Base-by-base conservation (phyloP, 169 alveolate genomes). In the Prorocentrum cordatum region DNA sequence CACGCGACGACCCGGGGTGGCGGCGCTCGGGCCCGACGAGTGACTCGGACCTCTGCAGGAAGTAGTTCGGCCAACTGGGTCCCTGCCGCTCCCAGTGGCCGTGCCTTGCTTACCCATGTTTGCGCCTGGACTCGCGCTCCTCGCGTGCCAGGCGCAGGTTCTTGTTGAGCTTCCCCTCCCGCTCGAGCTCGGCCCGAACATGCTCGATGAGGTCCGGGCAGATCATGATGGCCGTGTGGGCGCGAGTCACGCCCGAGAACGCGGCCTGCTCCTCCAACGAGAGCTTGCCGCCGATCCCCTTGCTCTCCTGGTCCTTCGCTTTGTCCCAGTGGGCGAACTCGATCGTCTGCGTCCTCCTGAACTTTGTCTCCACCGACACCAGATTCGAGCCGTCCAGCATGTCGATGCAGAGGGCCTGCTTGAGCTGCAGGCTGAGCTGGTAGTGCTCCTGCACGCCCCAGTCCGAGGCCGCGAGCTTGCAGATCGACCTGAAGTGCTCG, bases 361-460 rank as follows among this genome's bases (percentile, higher is more conserved):
- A 39, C 61, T 36, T 38, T 35, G 36, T 38, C 24, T 68, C 80
- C n/a, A 68, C 36, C 24, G 22, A 68, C 16, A 22, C 31, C 61
- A 36, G 35, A n/a, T 68, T 68, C 61, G 33, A 38, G 2, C 35
- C 61, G 50, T 68, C 80, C 47, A 68, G 62, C 36, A 36, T 58
- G 45, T 68, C 80, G 5, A 39, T 36, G 38, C 36, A 38, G 1
- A 39, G 33, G 10, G 80, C 80, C 6, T 38, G 80, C 2, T 35
- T 29, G 3, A 36, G 61, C 1, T 31, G 26, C 80, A 39, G 33
- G 20, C 58, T n/a, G 32, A 68, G 36, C 61, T 68, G 80, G 9
- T n/a, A 38, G 29, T 68, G 80, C 14, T 68, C 80, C 54, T 35
- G 54, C 26, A 68, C 36, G 3, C 80, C 80, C 80, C 80, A 68